A percentile compares a stretch with the other conserved stretches of the same genome.
Conservation (phyloP, 768 basidiomycete genomes). For the Gloeostereum incarnatum region DNA sequence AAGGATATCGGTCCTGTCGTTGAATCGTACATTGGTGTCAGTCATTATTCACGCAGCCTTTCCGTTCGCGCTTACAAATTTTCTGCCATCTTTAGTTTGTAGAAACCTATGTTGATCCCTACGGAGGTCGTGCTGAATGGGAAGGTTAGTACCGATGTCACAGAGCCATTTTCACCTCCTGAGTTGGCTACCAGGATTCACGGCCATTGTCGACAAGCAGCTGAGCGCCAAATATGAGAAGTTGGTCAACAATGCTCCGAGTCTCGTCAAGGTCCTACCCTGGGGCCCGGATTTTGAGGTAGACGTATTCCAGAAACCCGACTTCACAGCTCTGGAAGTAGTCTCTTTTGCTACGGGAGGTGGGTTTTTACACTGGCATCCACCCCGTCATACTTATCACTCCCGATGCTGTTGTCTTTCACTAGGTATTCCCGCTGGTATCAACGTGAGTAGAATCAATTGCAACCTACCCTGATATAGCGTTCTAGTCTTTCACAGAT, state of each 20-base stretch:
- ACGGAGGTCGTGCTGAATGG: constrained; percentile 89
- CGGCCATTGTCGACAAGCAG: constrained; percentile 80
- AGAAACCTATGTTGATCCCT: constrained; percentile 85
- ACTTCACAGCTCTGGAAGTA: constrained; percentile 81
- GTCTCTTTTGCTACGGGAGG: constrained; percentile 80
- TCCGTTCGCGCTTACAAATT: not conserved
- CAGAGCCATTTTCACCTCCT: constrained; percentile 7
- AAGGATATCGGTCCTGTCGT: constrained; percentile 83
- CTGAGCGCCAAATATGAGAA: constrained; percentile 75
- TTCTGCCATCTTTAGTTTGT: constrained; percentile 36
- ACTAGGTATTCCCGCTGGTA: constrained; percentile 76
- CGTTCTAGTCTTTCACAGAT: constrained; percentile 31
- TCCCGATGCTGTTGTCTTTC: not conserved
- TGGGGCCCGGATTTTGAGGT: constrained; percentile 68
- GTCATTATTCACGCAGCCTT: constrained; percentile 10
- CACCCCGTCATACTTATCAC: constrained; percentile 2
- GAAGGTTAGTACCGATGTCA: constrained; percentile 44
- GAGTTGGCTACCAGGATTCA: constrained; percentile 49
- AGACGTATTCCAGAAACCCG: constrained; percentile 77
- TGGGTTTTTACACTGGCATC: constrained; percentile 18
- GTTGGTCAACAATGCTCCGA: constrained; percentile 68
- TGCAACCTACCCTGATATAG: constrained; percentile 2
- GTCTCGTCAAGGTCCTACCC: constrained; percentile 68
- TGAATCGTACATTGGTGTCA: constrained; percentile 74
- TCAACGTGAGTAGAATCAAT: constrained; percentile 45